These are phyloP conservation scores for Cyberlindnera maclurae DNA, from an alignment of 805 yeast genomes.

Conservation along the genomic window DNA sequence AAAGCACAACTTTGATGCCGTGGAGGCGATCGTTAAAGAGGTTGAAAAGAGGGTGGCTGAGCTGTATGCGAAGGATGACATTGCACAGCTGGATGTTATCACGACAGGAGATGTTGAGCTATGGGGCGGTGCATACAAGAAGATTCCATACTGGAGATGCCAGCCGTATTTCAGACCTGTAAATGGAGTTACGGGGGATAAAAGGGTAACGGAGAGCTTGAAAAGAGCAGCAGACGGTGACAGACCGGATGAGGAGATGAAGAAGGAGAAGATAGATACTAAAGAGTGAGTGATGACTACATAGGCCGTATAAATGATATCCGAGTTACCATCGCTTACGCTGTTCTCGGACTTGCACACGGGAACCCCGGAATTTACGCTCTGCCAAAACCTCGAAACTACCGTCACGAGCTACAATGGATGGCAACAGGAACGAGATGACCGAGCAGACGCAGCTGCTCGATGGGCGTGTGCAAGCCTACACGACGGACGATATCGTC, in stretches of 20 bases:
- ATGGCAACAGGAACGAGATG: too few species aligned
- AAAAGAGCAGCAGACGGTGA: slow-evolving; percentile 23
- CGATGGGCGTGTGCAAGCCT: slow-evolving; percentile 1
- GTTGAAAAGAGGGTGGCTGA: slow-evolving; percentile 63
- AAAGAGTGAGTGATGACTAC: too few species aligned
- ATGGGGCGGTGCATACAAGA: slow-evolving; percentile 80
- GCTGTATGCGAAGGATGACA: slow-evolving; percentile 45
- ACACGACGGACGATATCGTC: slow-evolving; percentile 12
- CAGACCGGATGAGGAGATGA: slow-evolving; percentile 12
- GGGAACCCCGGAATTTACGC: too few species aligned
- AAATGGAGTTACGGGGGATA: slow-evolving; percentile 60
- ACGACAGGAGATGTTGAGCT: slow-evolving; percentile 44
- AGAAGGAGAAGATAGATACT: slow-evolving; percentile 6
- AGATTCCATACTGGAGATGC: slow-evolving; percentile 90
- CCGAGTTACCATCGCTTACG: too few species aligned
- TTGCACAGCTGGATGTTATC: slow-evolving; percentile 49
- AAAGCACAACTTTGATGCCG: slow-evolving; percentile 38
- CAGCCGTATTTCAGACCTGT: slow-evolving; percentile 93
- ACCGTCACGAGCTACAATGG: too few species aligned
- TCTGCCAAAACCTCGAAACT: too few species aligned
- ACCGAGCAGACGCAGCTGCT: too few species aligned
- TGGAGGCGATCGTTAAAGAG: slow-evolving; percentile 48
- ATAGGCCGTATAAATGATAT: too few species aligned
- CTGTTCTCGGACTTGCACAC: too few species aligned
- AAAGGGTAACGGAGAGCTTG: slow-evolving; percentile 27